Percentiles rank a stretch among this genome's conserved stretches.
Evolutionary conservation across 2,329 filamentous ascomycete species (phyloP).

Genomic region (Didymella pinodella): DNA sequence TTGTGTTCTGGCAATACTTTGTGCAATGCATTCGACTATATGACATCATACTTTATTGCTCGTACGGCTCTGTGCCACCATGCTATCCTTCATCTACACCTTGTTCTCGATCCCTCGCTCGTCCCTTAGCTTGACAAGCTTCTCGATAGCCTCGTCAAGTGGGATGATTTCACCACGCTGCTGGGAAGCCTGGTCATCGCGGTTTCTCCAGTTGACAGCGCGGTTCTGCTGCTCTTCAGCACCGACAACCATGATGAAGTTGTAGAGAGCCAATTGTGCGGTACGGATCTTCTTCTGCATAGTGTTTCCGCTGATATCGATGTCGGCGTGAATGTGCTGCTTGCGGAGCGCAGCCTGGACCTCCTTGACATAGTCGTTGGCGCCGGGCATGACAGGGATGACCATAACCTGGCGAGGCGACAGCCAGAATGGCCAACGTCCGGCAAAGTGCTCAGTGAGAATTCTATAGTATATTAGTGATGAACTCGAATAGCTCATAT

Average conservation of each 20-base stretch:
- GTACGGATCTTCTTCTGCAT: conserved; percentile 90
- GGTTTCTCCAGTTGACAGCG: conserved; percentile 70
- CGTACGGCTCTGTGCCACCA: conserved; percentile 12
- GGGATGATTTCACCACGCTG: conserved; percentile 68
- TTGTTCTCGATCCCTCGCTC: conserved; percentile 51
- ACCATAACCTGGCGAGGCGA: conserved; percentile 83
- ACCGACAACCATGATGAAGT: conserved; percentile 79
- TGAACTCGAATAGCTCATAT: not conserved
- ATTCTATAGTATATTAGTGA: conserved; percentile 55
- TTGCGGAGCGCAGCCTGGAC: conserved; percentile 73
- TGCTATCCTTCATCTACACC: conserved; percentile 17
- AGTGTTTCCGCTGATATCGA: conserved; percentile 77
- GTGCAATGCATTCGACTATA: conserved; percentile 3
- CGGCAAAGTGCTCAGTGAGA: conserved; percentile 82
- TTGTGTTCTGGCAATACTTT: not conserved
- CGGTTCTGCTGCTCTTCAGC: conserved; percentile 67
- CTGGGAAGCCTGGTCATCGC: conserved; percentile 69
- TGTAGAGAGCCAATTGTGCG: conserved; percentile 81
- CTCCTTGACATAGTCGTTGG: conserved; percentile 76
- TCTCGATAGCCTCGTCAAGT: conserved; percentile 65
- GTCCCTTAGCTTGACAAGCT: conserved; percentile 58
- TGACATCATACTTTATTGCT: conserved; percentile 11
- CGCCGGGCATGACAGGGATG: conserved; percentile 77
- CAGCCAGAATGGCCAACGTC: conserved; percentile 91
- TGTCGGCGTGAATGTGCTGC: conserved; percentile 73